Conservation (phyloP, 805 yeast species). For the Metschnikowia proteae region DNA sequence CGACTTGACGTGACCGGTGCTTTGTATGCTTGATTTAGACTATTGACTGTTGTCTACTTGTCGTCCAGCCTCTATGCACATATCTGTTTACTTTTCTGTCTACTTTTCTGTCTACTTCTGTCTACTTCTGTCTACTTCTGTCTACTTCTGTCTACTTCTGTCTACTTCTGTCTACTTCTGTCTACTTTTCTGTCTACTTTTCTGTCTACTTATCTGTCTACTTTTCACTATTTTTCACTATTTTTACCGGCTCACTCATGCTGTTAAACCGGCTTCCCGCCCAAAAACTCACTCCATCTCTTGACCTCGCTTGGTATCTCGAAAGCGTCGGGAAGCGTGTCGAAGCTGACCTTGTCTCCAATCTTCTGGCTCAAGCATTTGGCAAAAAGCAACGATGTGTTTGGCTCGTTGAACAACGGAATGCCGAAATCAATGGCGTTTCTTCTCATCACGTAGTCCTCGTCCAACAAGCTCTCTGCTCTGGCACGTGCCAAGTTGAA, state of each 20-base stretch:
- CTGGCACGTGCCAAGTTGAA: constrained; percentile 88
- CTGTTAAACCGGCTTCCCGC: constrained; percentile 76
- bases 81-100: too few species aligned
- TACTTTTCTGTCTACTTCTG: too few species aligned
- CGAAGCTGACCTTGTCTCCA: constrained; percentile 50
- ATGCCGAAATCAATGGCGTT: constrained; percentile 97
- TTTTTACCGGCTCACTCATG: neutral
- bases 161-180: too few species aligned
- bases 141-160: too few species aligned
- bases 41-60: too few species aligned
- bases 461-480: constrained; percentile 79
- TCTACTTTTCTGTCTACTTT: too few species aligned
- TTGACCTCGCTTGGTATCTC: constrained; percentile 79
- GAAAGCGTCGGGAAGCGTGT: constrained; percentile 38
- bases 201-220: too few species aligned
- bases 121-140: too few species aligned
- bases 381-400: constrained; percentile 85
- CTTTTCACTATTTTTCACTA: too few species aligned
- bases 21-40: too few species aligned
- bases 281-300: constrained; percentile 96
- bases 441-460: constrained; percentile 97
- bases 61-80: too few species aligned
- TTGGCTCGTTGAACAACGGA: constrained; percentile 95
- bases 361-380: constrained; percentile 72
- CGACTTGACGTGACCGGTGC: constrained; percentile 37